These are phyloP conservation scores for Mucuna pruriens DNA, from an alignment of 306 rosid species.

Conservation along the genomic window DNA sequence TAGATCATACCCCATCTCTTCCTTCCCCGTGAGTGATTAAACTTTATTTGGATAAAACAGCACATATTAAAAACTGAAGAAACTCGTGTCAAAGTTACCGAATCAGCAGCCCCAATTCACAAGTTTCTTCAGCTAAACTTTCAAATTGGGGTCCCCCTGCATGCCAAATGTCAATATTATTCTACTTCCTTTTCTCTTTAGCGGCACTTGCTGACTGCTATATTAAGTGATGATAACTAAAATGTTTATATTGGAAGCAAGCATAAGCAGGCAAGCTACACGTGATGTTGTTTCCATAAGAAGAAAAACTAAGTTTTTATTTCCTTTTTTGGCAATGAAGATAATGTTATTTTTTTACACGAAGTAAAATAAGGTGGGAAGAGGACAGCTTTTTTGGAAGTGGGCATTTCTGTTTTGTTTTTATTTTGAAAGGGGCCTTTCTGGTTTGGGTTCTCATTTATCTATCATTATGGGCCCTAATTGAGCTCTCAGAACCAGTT, in stretches of 20 bases:
- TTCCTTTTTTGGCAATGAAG: not conserved
- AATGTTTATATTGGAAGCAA: constrained; percentile 27
- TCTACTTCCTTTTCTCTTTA: not conserved
- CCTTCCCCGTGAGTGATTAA: constrained; percentile 30
- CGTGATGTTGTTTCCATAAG: not conserved
- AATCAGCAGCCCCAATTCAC: constrained; percentile 19
- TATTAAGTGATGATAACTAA: not conserved
- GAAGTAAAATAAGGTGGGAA: not conserved
- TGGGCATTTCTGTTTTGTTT: not conserved
- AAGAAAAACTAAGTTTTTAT: not conserved
- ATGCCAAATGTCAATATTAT: not conserved
- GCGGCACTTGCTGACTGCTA: not conserved
- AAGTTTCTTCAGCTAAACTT: not conserved
- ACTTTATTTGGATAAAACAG: constrained; percentile 27
- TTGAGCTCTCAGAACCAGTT: not conserved
- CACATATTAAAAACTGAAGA: constrained; percentile 2
- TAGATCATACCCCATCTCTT: not conserved
- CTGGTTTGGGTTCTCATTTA: not conserved
- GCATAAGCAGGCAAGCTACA: not conserved
- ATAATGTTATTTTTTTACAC: not conserved
- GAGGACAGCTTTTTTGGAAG: not conserved
- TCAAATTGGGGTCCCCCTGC: constrained; percentile 15
- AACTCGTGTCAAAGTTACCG: constrained; percentile 2
- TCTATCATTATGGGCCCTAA: not conserved
- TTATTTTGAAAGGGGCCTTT: not conserved